Evolutionary conservation across 1,139 yeast species (phyloP).

Genomic region (Debaryomyces sp.): DNA sequence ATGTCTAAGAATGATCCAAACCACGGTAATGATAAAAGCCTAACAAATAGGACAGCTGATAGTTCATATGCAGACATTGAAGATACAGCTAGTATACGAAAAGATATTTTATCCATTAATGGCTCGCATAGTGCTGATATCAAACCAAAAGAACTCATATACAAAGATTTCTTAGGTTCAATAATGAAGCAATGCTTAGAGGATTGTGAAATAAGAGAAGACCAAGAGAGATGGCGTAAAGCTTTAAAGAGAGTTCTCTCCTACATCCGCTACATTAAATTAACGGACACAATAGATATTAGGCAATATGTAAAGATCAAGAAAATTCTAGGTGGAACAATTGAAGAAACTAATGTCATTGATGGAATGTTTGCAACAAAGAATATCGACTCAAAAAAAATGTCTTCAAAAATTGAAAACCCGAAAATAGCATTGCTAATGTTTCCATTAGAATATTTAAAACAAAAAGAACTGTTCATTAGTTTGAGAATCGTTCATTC

Average conservation of each 20-base stretch:
- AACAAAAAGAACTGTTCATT: conserved; percentile 72
- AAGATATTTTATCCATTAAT: neutral
- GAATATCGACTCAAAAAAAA: conserved; percentile 75
- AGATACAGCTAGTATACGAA: neutral
- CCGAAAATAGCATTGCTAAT: conserved; percentile 84
- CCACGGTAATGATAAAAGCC: neutral
- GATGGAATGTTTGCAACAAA: conserved; percentile 89
- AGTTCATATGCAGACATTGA: neutral
- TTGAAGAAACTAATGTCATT: conserved; percentile 60
- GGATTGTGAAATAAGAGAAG: conserved; percentile 52
- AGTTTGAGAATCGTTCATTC: conserved; percentile 83
- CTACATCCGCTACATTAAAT: conserved; percentile 29
- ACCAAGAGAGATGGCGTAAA: conserved; percentile 44
- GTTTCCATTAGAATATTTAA: conserved; percentile 87
- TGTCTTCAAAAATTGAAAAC: conserved; percentile 63
- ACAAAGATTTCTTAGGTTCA: conserved; percentile 28
- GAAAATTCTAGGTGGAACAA: conserved; percentile 74
- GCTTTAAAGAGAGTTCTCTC: conserved; percentile 29
- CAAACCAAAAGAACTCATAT: conserved; percentile 18
- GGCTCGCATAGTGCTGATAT: neutral
- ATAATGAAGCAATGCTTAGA: conserved; percentile 66
- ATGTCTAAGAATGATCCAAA: neutral
- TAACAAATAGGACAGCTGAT: neutral
- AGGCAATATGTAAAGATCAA: conserved; percentile 87
- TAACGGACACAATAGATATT: conserved; percentile 79